phyloP scores from a whole-genome alignment of 2,329 filamentous ascomycete species.

The Biscogniauxia sp. region DNA sequence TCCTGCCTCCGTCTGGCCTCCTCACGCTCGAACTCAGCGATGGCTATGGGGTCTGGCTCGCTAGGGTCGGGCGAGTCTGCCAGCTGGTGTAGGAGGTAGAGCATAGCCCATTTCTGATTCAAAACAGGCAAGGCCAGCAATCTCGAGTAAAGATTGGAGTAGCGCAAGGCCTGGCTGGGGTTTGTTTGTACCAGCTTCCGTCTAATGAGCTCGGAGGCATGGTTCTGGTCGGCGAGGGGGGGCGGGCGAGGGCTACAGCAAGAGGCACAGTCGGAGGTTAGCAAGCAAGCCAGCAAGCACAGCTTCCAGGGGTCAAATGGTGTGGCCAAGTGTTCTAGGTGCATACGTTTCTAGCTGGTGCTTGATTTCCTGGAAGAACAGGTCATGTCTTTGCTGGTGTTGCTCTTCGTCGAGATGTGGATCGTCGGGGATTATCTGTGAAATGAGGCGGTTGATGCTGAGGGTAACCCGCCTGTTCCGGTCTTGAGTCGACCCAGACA shows the following conservation, averaged over 20 bases:
- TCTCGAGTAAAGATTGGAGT: constrained; percentile 87
- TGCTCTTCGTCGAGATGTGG: constrained; percentile 65
- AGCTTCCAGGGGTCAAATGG: no score
- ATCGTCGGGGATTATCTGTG: constrained; percentile 67
- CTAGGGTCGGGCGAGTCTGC: constrained; percentile 63
- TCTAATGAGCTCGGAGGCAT: constrained; percentile 91
- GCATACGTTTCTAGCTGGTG: constrained; percentile 50
- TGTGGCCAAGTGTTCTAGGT: no score
- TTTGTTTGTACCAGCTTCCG: constrained; percentile 79
- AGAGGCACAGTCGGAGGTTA: not conserved
- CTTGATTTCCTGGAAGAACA: constrained; percentile 52
- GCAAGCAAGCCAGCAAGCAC: not conserved
- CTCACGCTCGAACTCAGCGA: constrained; percentile 32
- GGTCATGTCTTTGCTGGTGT: constrained; percentile 67
- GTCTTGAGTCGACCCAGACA: constrained; percentile 56
- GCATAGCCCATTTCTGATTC: constrained; percentile 93
- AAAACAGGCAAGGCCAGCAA: constrained; percentile 89
- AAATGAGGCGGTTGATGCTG: constrained; percentile 76
- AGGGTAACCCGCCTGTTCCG: constrained; percentile 67
- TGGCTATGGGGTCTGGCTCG: constrained; percentile 40
- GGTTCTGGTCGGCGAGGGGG: constrained; percentile 72
- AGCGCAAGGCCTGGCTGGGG: constrained; percentile 74
- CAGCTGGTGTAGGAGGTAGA: constrained; percentile 85
- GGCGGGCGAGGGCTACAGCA: constrained; percentile 46
- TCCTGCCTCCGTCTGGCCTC: constrained; percentile 18